Conservation (phyloP, 1,284 basidiomycete species). For the Ceratobasidium sp. region DNA sequence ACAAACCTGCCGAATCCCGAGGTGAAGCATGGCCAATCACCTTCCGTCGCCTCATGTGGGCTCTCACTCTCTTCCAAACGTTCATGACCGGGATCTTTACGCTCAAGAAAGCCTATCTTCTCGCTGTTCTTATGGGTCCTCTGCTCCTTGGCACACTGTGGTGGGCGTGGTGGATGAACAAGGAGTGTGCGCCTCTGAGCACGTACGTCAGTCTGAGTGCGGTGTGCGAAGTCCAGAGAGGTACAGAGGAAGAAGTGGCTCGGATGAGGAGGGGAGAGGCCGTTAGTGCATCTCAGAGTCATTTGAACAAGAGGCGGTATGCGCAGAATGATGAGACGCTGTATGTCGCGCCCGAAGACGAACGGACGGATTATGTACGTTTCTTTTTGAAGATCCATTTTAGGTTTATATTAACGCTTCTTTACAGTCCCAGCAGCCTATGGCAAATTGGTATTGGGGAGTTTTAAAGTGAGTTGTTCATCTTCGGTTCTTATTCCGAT, state of each 20-base stretch:
- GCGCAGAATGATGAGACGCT: conserved; percentile 93
- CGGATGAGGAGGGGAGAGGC: conserved; percentile 78
- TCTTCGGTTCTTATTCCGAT: not conserved
- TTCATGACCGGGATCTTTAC: conserved; percentile 97
- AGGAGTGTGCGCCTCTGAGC: conserved; percentile 77
- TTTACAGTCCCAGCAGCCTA: conserved; percentile 85
- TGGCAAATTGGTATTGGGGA: conserved; percentile 90
- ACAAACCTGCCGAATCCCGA: conserved; percentile 91
- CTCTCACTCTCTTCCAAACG: conserved; percentile 82
- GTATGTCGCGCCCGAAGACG: conserved; percentile 91
- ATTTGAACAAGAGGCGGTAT: conserved; percentile 83
- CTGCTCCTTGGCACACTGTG: conserved; percentile 77
- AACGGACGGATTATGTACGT: conserved; percentile 86
- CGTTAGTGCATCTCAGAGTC: conserved; percentile 85
- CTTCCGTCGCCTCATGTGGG: conserved; percentile 86
- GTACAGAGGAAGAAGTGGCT: conserved; percentile 78
- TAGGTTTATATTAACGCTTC: too few species aligned
- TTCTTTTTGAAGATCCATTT: not conserved
- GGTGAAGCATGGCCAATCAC: conserved; percentile 96
- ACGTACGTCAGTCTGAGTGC: conserved; percentile 84
- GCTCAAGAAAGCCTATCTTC: conserved; percentile 76
- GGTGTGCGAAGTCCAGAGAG: conserved; percentile 85
- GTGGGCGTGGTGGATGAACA: conserved; percentile 82
- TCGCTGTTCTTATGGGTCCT: conserved; percentile 80
- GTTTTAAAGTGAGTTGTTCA: conserved; percentile 76